Evolutionary conservation across 768 basidiomycete species (phyloP).

Genomic region (Lactarius akahatsu): DNA sequence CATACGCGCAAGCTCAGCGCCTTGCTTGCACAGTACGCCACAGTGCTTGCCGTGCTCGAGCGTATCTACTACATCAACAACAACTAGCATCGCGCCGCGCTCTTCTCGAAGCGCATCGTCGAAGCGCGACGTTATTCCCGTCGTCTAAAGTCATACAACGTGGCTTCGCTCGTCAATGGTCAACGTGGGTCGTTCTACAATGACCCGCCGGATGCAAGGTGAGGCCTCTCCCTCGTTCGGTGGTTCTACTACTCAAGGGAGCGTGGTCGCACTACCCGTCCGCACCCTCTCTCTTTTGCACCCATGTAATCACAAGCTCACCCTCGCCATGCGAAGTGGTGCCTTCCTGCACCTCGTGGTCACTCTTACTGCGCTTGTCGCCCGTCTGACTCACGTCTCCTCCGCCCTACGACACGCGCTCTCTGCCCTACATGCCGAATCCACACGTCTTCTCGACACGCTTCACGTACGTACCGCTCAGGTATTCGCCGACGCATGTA

Average conservation of each 20-base stretch:
- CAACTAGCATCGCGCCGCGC: constrained; percentile 51
- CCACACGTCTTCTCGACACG: background rate
- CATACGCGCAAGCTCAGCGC: constrained; percentile 53
- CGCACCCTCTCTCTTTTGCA: constrained; percentile 32
- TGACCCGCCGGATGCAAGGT: constrained; percentile 41
- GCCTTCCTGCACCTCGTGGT: constrained; percentile 72
- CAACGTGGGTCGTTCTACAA: constrained; percentile 53
- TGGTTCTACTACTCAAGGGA: constrained; percentile 39
- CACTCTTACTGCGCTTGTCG: constrained; percentile 57
- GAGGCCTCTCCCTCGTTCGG: constrained; percentile 20
- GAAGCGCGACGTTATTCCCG: constrained; percentile 63
- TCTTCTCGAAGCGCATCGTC: constrained; percentile 66
- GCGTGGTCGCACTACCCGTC: constrained; percentile 66
- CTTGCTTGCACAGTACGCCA: constrained; percentile 41
- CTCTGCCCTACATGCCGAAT: constrained; percentile 15
- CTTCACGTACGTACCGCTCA: constrained; percentile 5
- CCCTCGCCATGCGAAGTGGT: constrained; percentile 64
- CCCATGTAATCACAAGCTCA: constrained; percentile 9
- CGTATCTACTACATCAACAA: constrained; percentile 76
- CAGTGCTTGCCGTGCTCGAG: constrained; percentile 62
- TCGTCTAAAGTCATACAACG: constrained; percentile 33
- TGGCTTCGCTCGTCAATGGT: constrained; percentile 33
- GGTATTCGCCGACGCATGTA: background rate
- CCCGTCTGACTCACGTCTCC: constrained; percentile 44
- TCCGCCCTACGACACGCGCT: constrained; percentile 10